Evolutionary conservation across 106 monocot species (phyloP), one percentile per base, ranked within the genome.

Genomic region (Alisma plantagoaquatica): DNA sequence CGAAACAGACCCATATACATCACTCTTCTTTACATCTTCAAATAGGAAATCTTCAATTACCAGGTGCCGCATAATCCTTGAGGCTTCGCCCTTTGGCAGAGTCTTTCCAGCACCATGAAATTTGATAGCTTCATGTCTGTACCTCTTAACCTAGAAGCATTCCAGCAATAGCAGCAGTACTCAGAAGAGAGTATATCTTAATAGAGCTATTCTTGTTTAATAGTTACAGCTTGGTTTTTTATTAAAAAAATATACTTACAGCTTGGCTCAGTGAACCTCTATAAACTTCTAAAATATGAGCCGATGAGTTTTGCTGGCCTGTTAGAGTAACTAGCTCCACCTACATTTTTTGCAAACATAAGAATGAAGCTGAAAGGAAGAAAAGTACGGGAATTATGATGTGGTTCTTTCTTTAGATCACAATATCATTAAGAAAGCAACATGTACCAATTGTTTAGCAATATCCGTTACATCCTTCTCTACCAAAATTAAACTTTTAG

Each of bases 91-190:
- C 69, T 90, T 89, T 6, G 73, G 60, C 43, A 98, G 56, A 71
- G 73, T 69, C 43, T 82, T 98, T 29, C 96, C 96, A 55, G 81
- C 84, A 61, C 85, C 96, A 73, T 98, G 96, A 74, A 98, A 81
- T 27, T 26, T 41, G n/a, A 98, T 26, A 19, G 38, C 71, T n/a
- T 79, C 61, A 46, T 98, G 96, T 24, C 61, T 75, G 67, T 78
- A 64, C 31, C 77, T 98, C 71, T 85, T 98, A 27, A 98, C 66
- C 96, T 98, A 44, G n/a, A n/a, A n/a, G n/a, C n/a, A n/a, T n/a
- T n/a, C n/a, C n/a, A n/a, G n/a, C n/a, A n/a, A n/a, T n/a, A n/a
- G n/a, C n/a, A n/a, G n/a, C n/a, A n/a, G n/a, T n/a, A n/a, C n/a
- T n/a, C n/a, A n/a, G n/a, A n/a, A n/a, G n/a, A n/a, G n/a, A n/a